Base-by-base conservation (phyloP, 2,329 filamentous ascomycete species). In the Nemania sp. region DNA sequence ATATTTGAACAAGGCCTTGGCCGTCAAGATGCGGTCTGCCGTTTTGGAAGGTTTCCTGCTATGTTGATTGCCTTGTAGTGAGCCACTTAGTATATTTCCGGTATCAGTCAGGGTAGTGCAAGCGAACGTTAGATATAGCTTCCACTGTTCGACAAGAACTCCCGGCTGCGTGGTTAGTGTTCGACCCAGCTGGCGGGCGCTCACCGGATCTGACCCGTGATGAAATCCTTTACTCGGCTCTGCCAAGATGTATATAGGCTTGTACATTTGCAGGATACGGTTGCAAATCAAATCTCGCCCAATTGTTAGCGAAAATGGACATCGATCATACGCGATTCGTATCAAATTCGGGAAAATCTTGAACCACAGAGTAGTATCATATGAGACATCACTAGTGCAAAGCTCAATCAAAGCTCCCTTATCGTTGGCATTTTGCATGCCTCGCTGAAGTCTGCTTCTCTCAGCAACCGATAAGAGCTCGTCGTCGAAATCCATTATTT, bases 311-410 rank as follows among this genome's bases (percentile, higher is more conserved):
- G 93, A 91, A 64, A 96, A 92, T 0, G 91, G 90, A 64, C 93
- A 99, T 54, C 88, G 88, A 61, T 97, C 90, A 66, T 91, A 95
- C 54, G 91, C 91, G 61, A 96, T 88, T 9, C 91, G 85, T 52
- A 99, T 89, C 26, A 99, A 80, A 66, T 97, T 97, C 3, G 94
- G 95, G 66, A 99, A 99, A 15, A 97, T 88, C 68, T 97, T 99
- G 74, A 94, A 95, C 94, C 94, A 99, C 11, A 99, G 75, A 0
- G 92, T 96, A 2, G 91, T 88, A 68, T 99, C 94, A 66, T 97
- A 97, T 0, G 91, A 91, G 22, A 94, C 86, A 63, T 97, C 94
- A 72, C 94, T 97, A 63, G 91, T 93, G 72, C 94, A 97, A 20
- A 99, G 82, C 68, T 97, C 93, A 28, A 97, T 89, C 15, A 99